Evolutionary conservation across 2,329 filamentous ascomycete genomes (phyloP), one percentile per base, ranked within the genome.

Genomic region (Tolypocladium album): DNA sequence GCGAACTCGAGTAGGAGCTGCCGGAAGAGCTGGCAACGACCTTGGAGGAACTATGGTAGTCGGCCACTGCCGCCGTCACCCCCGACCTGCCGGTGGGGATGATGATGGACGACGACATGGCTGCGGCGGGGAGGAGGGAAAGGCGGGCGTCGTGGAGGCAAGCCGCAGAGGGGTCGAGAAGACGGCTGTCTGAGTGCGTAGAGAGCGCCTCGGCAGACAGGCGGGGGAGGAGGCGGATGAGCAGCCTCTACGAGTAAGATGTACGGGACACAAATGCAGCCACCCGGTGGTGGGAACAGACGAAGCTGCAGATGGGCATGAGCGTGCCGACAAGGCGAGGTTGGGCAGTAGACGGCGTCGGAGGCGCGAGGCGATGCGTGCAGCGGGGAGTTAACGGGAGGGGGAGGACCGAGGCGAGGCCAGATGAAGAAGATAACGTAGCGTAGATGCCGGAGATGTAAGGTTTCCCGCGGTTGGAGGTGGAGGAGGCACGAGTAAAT

Each of bases 51-150:
- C 75, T 71, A 60, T 72, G 69, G 62, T 74, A 77, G 58, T 58
- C 42, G n/a, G 68, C 67, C 40, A 69, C 64, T 31, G 71, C 67
- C 50, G 72, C 70, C 58, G 70, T 70, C 43, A 70, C 67, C 55
- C 73, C 71, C 57, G 72, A 71, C 47, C 71, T 71, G 52, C 68
- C 74, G 63, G 73, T 72, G 66, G 87, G 87, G 66, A 91, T 90
- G 64, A 82, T 79, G 74, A 90, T 90, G 62, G 85, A 88, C 61
- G 86, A 86, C 62, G 85, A 86, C 84, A 88, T 85, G 65, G 64
- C 73, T 64, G 67, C 61, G 64, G 55, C 61, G 59, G 36, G 45
- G 50, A 38, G 24, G 50, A 36, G 58, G 58, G 60, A 53, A 47
- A 36, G 52, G 36, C 55, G 57, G 34, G 36, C 31, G 40, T 31